Conservation (phyloP, 192 early-diverging fungal genomes). For the Polychytrium aggregatum region DNA sequence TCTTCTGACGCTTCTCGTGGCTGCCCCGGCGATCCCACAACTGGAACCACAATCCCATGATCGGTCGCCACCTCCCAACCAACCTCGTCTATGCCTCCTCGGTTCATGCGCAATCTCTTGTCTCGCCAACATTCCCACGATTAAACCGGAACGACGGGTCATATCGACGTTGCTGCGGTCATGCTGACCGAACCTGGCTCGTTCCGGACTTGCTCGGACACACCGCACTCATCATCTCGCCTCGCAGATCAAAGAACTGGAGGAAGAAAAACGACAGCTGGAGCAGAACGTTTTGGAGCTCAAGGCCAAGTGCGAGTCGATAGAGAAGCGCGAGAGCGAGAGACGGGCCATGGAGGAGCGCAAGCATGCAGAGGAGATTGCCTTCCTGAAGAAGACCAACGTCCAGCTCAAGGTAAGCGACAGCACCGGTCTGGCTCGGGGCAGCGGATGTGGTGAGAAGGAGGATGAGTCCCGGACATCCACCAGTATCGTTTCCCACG, state of each 20-base stretch:
- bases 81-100: no score
- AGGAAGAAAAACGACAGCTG: slow-evolving; percentile 49
- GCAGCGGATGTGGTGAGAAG: slow-evolving; percentile 1
- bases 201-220: neutral
- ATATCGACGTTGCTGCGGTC: neutral
- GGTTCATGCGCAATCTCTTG: no score
- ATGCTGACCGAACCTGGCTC: neutral
- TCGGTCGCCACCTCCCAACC: no score
- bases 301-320: slow-evolving; percentile 54
- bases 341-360: slow-evolving; percentile 52
- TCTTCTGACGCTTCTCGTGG: no score
- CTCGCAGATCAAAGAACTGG: slow-evolving; percentile 41
- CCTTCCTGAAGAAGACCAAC: slow-evolving; percentile 56
- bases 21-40: no score
- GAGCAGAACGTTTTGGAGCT: slow-evolving; percentile 46
- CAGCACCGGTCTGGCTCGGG: neutral
- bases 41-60: no score
- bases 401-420: slow-evolving; percentile 47
- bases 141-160: no score
- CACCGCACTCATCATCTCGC: slow-evolving; percentile 13
- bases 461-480: neutral
- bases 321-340: slow-evolving; percentile 51
- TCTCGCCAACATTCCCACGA: no score
- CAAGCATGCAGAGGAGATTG: slow-evolving; percentile 56
- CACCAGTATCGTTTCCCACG: neutral